Base-by-base conservation (phyloP, 2,329 filamentous ascomycete species). In the Claviceps sp. region DNA sequence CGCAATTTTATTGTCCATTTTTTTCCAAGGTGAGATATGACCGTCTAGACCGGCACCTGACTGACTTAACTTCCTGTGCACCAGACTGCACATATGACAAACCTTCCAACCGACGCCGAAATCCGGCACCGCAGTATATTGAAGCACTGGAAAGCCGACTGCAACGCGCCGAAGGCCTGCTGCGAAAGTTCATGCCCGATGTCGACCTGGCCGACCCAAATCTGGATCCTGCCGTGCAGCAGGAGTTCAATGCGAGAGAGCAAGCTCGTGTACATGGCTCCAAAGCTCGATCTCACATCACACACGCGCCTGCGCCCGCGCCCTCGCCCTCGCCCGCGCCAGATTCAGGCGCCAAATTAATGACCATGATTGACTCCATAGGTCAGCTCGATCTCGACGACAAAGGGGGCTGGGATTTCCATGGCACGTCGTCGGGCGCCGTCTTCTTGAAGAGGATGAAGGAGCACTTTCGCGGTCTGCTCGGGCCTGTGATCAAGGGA, bases 41-140 rank as follows among this genome's bases (percentile, higher is more conserved):
- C 16, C 26, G 26, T 43, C 13, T 8, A 50, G 24, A 11, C 19
- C 8, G 14, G n/a, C 26, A 22, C 37, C 26, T 30, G 26, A 16
- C 48, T 42, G 37, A 48, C 47, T 41, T 38, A 13, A 38, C 34
- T 26, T 13, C 13, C 42, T 47, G 24, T 50, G 30, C 6, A 16
- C n/a, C 45, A 95, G 89, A 95, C 65, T 96, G 90, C 67, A 95
- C 89, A 30, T 95, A 95, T 68, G 89, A 95, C 63, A 93, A 95
- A 65, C 90, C 90, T 13, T 95, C 89, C 24, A 95, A 95, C 66
- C 80, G 90, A 58, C 80, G 89, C 58, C 82, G 90, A 60, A 95
- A 95, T 65, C 89, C 90, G 22, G 87, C 88, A 26, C 89, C 90
- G 17, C 89, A 95, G 68, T 95, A 95, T 65, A 88, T 95, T 58